A percentile compares a stretch with the other conserved stretches of the same genome.
These are phyloP conservation scores for Tetrastigma voinierianum DNA, from an alignment of 164 flowering plant genomes.

Conservation along the genomic window DNA sequence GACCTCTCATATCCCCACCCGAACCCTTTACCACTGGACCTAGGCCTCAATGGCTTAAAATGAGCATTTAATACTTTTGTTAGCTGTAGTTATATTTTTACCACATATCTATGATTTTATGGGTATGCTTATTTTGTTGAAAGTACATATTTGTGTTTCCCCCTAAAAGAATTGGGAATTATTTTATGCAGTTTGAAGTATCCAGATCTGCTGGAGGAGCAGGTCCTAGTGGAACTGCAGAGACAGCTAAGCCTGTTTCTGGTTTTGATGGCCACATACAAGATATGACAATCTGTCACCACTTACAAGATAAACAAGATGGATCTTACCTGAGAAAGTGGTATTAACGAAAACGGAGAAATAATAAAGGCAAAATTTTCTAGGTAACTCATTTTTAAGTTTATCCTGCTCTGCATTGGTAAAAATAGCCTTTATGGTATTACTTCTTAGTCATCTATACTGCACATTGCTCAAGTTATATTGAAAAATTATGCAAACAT, in stretches of 20 bases:
- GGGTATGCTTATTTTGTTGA: no score
- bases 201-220: constrained; percentile 23
- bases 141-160: no score
- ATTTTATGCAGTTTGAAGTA: constrained; percentile 36
- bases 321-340: constrained; percentile 20
- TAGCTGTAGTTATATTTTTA: neutral
- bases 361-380: constrained; percentile 60
- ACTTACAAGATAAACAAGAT: constrained; percentile 15
- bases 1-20: no score
- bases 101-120: neutral
- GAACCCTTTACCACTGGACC: no score
- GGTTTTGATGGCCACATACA: constrained; percentile 20
- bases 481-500: no score
- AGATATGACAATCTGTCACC: no score
- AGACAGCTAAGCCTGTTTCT: constrained; percentile 9
- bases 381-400: constrained; percentile 35
- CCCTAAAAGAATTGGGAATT: neutral
- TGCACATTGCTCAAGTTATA: no score
- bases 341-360: no score
- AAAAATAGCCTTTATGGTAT: neutral
- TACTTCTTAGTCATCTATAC: no score
- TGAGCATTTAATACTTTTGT: no score
- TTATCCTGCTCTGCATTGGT: neutral
- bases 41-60: no score
- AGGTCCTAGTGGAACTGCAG: constrained; percentile 24